Evolutionary conservation across 805 yeast genomes (phyloP).

Genomic region (Pichia insulana): DNA sequence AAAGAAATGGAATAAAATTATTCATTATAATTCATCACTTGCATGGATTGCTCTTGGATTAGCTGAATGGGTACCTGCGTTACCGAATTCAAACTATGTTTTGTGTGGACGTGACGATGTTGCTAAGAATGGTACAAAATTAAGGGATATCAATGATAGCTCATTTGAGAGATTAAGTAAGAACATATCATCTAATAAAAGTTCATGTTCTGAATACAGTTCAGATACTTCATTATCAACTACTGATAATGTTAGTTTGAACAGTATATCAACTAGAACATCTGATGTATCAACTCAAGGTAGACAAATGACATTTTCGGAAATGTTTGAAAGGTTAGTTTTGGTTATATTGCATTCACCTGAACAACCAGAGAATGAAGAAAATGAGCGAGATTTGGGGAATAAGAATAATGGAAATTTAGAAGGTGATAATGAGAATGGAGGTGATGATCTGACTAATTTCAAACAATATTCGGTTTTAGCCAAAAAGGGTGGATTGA

Average conservation of each 20-base stretch:
- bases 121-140: slow-evolving; percentile 30
- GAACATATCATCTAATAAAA: slow-evolving; percentile 12
- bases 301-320: slow-evolving; percentile 47
- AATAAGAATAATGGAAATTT: neutral
- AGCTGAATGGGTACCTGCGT: slow-evolving; percentile 83
- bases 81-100: slow-evolving; percentile 43
- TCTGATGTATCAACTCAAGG: slow-evolving; percentile 14
- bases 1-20: slow-evolving; percentile 67
- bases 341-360: slow-evolving; percentile 72
- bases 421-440: neutral
- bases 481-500: slow-evolving; percentile 43
- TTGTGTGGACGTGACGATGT: slow-evolving; percentile 44
- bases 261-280: slow-evolving; percentile 19
- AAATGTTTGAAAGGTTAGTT: slow-evolving; percentile 65
- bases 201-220: slow-evolving; percentile 16
- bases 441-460: slow-evolving; percentile 5
- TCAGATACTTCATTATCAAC: slow-evolving; percentile 21
- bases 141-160: slow-evolving; percentile 27
- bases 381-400: neutral
- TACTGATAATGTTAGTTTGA: slow-evolving; percentile 13
- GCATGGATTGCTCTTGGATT: slow-evolving; percentile 83
- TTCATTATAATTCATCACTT: slow-evolving; percentile 73
- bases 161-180: slow-evolving; percentile 24
- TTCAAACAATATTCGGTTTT: slow-evolving; percentile 12
- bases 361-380: slow-evolving; percentile 28